Percentiles rank a stretch among this genome's conserved stretches.
Evolutionary conservation across 768 basidiomycete species (phyloP).

Genomic region (Suillus bovinus): DNA sequence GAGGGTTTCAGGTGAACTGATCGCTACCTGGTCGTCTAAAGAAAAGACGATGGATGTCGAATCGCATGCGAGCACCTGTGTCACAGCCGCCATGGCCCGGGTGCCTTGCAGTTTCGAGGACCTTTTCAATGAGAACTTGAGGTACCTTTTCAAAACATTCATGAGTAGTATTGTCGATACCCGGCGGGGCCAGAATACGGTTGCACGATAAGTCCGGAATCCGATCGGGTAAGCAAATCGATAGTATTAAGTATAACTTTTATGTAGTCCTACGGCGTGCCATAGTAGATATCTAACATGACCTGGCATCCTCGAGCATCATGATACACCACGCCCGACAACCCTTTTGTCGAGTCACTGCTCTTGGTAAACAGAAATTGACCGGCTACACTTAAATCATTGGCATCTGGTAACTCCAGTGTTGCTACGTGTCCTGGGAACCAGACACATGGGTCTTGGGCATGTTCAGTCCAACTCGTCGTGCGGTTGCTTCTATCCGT

Average conservation of each 20-base stretch:
- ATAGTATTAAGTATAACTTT: background rate
- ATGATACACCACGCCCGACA: background rate
- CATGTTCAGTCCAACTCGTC: slow-evolving; percentile 85
- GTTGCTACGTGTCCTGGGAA: background rate
- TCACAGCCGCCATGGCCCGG: slow-evolving; percentile 26
- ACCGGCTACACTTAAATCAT: background rate
- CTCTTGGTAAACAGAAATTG: background rate
- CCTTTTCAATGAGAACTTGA: slow-evolving; percentile 28
- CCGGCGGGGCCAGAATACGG: background rate
- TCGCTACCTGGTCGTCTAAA: slow-evolving; percentile 43
- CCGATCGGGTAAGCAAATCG: background rate
- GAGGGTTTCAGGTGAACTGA: slow-evolving; percentile 52
- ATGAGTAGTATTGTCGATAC: background rate
- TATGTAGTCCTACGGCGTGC: background rate
- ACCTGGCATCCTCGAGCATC: background rate
- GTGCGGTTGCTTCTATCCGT: slow-evolving; percentile 79
- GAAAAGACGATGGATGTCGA: slow-evolving; percentile 60
- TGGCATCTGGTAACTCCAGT: background rate
- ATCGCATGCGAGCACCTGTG: slow-evolving; percentile 60
- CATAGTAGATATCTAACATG: background rate
- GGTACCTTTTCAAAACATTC: slow-evolving; percentile 10
- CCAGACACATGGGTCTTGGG: slow-evolving; percentile 43
- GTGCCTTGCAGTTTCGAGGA: background rate
- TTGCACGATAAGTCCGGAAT: background rate
- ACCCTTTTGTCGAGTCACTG: background rate